A percentile compares a stretch with the other conserved stretches of the same genome.
phyloP scores from a whole-genome alignment of 2,329 filamentous ascomycete genomes.

The Grosmannia huntii region DNA sequence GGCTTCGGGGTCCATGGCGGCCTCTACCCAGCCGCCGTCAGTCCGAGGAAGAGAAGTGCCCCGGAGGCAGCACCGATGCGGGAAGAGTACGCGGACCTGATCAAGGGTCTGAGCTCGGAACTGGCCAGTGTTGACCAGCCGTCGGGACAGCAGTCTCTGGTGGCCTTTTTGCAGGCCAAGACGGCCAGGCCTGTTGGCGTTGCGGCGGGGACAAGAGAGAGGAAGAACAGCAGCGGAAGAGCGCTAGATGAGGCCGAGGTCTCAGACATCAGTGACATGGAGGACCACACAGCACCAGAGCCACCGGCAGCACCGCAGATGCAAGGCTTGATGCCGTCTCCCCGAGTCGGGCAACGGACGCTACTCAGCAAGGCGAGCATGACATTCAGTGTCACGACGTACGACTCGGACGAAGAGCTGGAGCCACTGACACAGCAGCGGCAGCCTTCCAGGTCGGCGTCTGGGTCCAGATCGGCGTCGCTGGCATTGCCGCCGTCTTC shows the following conservation, averaged over 20 bases:
- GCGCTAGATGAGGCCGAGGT: constrained; percentile 20
- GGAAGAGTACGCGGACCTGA: constrained; percentile 29
- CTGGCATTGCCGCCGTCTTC: not conserved
- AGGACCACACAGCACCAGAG: constrained; percentile 25
- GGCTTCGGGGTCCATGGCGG: constrained; percentile 39
- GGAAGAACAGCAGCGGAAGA: not conserved
- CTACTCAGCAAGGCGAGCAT: constrained; percentile 9
- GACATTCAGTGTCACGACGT: constrained; percentile 9
- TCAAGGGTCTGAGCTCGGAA: constrained; percentile 28
- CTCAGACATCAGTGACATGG: constrained; percentile 41
- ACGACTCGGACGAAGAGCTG: constrained; percentile 9
- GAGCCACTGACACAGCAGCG: not conserved
- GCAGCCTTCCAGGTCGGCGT: not conserved
- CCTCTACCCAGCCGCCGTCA: constrained; percentile 28
- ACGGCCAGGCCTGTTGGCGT: not conserved
- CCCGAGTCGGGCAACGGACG: not conserved
- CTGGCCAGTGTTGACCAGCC: constrained; percentile 19
- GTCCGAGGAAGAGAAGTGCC: constrained; percentile 17
- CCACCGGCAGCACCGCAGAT: not conserved
- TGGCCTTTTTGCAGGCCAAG: not conserved
- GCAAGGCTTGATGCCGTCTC: not conserved
- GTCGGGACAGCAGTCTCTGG: constrained; percentile 1
- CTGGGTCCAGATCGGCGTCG: not conserved
- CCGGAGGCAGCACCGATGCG: not conserved
- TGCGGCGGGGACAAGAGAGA: not conserved